These are phyloP conservation scores for Ophiosphaerella narmari DNA, from an alignment of 2,329 filamentous ascomycete species.

Conservation along the genomic window DNA sequence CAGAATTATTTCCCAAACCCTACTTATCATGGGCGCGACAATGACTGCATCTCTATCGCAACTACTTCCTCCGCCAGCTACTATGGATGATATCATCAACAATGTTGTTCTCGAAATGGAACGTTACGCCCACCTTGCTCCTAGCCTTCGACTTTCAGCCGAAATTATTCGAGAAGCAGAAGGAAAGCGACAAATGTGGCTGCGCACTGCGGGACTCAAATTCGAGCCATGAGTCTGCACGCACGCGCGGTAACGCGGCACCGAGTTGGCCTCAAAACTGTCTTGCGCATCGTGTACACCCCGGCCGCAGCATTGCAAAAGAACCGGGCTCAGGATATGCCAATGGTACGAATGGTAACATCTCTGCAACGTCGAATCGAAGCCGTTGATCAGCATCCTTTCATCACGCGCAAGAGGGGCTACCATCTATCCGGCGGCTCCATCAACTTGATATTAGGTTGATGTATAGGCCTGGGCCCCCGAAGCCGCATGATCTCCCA, in stretches of 20 bases:
- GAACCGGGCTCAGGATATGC: no score
- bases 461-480: conserved; percentile 13
- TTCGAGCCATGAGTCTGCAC: conserved; percentile 37
- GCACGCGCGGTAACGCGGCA: not conserved
- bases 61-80: conserved; percentile 61
- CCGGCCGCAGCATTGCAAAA: no score
- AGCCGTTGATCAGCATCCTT: conserved; percentile 1
- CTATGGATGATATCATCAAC: conserved; percentile 76
- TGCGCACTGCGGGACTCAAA: conserved; percentile 47
- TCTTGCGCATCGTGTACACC: no score
- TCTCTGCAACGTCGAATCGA: not conserved
- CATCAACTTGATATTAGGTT: conserved; percentile 11
- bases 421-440: conserved; percentile 7
- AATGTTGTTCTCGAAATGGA: conserved; percentile 78
- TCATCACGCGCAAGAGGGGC: conserved; percentile 4
- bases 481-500: not conserved
- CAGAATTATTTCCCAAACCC: conserved; percentile 79
- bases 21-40: conserved; percentile 82
- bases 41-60: conserved; percentile 74
- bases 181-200: conserved; percentile 68
- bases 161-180: conserved; percentile 81
- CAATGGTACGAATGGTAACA: no score
- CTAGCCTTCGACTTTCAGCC: conserved; percentile 74
- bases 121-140: conserved; percentile 73
- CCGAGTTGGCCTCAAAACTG: no score